Conservation (phyloP, 179 eudicot species). For the Beta macrorhiza region DNA sequence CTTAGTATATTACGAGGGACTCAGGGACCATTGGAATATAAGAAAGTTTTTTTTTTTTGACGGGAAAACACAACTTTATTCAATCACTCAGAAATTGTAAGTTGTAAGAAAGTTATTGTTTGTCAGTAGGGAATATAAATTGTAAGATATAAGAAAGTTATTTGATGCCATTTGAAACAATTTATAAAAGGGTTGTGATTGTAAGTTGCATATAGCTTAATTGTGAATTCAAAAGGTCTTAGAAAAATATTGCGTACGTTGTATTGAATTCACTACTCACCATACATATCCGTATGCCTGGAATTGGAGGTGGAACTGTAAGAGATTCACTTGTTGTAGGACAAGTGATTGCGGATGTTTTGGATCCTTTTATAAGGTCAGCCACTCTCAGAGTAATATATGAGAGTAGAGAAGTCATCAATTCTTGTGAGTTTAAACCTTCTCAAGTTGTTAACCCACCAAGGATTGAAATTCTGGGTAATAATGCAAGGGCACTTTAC, state of each 20-base stretch:
- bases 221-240: not conserved
- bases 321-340: conserved; percentile 65
- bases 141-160: too few relatives aligned
- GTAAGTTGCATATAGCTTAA: too few relatives aligned
- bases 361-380: conserved; percentile 56
- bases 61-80: too few relatives aligned
- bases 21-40: too few relatives aligned
- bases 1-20: too few relatives aligned
- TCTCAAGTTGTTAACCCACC: conserved; percentile 64
- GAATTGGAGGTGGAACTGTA: not conserved
- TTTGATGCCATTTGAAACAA: too few relatives aligned
- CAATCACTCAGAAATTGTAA: too few relatives aligned
- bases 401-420: conserved; percentile 47
- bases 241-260: not conserved
- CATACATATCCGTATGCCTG: not conserved
- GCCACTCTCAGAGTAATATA: conserved; percentile 37
- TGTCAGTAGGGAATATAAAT: too few relatives aligned
- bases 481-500: conserved; percentile 53
- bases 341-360: conserved; percentile 65
- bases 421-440: conserved; percentile 63
- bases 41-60: too few relatives aligned
- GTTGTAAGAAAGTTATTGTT: too few relatives aligned
- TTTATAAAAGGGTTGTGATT: too few relatives aligned
- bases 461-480: conserved; percentile 63
- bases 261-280: not conserved